phyloP scores from a whole-genome alignment of 495 filamentous ascomycete genomes.

The Penicillium simplicissimum region DNA sequence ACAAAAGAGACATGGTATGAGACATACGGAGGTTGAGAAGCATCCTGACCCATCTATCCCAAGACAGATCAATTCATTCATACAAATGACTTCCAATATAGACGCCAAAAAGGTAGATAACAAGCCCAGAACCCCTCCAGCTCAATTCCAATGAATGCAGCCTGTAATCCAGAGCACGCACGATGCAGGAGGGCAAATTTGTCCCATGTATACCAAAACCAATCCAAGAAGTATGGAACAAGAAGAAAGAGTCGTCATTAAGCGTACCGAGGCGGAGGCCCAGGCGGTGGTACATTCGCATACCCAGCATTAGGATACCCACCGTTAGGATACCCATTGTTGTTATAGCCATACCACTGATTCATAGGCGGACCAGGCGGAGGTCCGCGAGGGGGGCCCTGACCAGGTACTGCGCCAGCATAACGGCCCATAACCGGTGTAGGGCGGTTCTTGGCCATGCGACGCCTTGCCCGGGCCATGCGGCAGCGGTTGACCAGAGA shows the following conservation, averaged over 20 bases:
- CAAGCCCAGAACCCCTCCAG: neutral
- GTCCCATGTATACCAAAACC: neutral
- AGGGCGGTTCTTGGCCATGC: conserved; percentile 27
- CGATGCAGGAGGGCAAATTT: neutral
- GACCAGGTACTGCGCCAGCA: conserved; percentile 8
- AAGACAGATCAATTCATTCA: neutral
- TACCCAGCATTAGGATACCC: conserved; percentile 24
- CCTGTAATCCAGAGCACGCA: neutral
- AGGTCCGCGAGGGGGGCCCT: conserved; percentile 11
- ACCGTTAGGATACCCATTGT: conserved; percentile 1
- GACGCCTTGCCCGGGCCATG: conserved; percentile 24
- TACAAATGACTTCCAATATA: conserved; percentile 3
- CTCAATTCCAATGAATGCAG: neutral
- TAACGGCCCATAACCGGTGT: conserved; percentile 30
- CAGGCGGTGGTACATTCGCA: conserved; percentile 29
- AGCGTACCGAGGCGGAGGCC: conserved; percentile 21
- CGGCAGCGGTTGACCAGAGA: conserved; percentile 62
- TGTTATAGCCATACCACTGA: conserved; percentile 28
- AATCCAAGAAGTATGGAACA: neutral
- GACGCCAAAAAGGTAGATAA: conserved; percentile 7
- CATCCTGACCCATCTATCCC: neutral
- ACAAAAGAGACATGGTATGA: too few species aligned
- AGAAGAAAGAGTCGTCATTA: conserved; percentile 7
- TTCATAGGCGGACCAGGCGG: conserved; percentile 24
- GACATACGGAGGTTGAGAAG: neutral